Evolutionary conservation across 2,329 filamentous ascomycete species (phyloP), one percentile per base, ranked within the genome.

Genomic region (Mycosphaerella sp.): DNA sequence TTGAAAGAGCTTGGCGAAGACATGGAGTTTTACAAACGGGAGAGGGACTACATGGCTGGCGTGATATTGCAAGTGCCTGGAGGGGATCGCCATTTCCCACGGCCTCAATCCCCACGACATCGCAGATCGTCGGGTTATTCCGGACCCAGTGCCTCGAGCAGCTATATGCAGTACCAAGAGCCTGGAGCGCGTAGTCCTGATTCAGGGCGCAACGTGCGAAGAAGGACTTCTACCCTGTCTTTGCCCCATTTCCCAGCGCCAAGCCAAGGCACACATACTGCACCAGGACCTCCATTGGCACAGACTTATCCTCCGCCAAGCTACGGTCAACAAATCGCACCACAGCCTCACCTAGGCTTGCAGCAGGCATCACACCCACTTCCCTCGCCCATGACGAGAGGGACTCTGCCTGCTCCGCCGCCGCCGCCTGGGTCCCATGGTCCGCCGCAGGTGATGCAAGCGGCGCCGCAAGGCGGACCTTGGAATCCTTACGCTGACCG

Each of bases 11-110:
- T 89, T 55, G 73, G 79, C 53, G 80, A 80, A 39, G 84, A 90
- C 64, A 76, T 80, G 31, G 85, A 92, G 55, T 89, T 83, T 67
- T 92, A 92, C 67, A 80, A 83, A 44, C 75, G 76, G 7, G 87
- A 93, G 62, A 78, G 87, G 47, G 85, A 90, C 64, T 81, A 86
- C 46, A 79, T 91, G 58, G 78, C 82, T 48, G 81, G 84, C n/a
- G 71, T 89, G 34, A 74, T 89, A 1, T 71, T 78, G 46, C 78
- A 81, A 58, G 80, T 81, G 3, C 79, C 82, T 2, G 77, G 78
- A 11, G 71, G 70, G 6, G 74, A 77, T 29, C 67, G 72, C 43
- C 73, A 75, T 55, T 74, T 74, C 45, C 69, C 71, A 14, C 69
- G 75, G 39, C 73, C 73, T 2, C 62, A 66, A 21, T 77, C 75